Conservation (phyloP, 1,284 basidiomycete genomes). For the Lignosus rhinocerotis region DNA sequence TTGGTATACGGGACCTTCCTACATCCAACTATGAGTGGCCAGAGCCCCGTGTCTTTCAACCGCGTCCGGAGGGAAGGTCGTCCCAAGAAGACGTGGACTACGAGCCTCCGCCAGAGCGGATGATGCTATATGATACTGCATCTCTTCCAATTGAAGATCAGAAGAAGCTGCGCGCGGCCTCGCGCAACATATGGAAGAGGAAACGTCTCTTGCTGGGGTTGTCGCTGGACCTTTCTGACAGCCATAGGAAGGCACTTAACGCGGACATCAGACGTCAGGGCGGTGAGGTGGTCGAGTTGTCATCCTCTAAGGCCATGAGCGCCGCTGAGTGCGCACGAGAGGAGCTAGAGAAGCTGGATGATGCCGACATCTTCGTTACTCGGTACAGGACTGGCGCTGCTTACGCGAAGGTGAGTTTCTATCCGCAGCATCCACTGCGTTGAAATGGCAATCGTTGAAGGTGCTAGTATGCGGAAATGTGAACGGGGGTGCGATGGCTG, state of each 20-base stretch:
- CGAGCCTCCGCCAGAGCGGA: conserved; percentile 42
- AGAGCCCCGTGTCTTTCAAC: conserved; percentile 51
- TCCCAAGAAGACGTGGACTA: conserved; percentile 29
- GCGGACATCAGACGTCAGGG: conserved; percentile 57
- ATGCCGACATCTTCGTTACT: conserved; percentile 71
- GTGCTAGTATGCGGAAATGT: too few species aligned
- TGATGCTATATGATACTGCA: conserved; percentile 44
- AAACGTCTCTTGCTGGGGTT: conserved; percentile 60
- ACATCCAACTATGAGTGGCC: conserved; percentile 76
- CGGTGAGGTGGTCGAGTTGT: conserved; percentile 49
- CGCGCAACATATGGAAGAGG: conserved; percentile 45
- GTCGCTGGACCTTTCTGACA: conserved; percentile 50
- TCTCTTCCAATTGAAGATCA: conserved; percentile 25
- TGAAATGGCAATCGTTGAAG: too few species aligned
- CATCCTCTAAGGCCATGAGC: conserved; percentile 24
- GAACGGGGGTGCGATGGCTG: too few species aligned
- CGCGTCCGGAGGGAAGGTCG: conserved; percentile 22
- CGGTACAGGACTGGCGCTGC: conserved; percentile 65
- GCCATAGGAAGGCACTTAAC: conserved; percentile 55
- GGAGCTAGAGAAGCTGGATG: conserved; percentile 38
- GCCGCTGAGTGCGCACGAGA: conserved; percentile 39
- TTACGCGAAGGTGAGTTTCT: conserved; percentile 60
- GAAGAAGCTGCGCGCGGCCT: conserved; percentile 19
- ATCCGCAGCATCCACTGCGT: too few species aligned
- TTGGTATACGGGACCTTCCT: conserved; percentile 57